Base-by-base conservation (phyloP, 2,329 filamentous ascomycete genomes). In the Zymoseptoria crescenta region DNA sequence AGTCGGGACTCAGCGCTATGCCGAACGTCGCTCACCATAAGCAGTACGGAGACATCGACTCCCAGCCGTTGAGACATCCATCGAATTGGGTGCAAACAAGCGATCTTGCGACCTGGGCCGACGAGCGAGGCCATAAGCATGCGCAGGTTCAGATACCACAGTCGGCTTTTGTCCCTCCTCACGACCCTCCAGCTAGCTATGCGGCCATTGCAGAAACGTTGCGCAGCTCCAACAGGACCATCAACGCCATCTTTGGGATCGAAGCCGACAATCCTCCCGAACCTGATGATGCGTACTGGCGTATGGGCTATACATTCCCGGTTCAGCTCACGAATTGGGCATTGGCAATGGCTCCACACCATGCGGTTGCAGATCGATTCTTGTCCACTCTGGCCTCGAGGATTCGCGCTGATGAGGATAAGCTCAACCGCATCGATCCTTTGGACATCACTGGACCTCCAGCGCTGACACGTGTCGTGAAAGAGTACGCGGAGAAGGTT, bases 271-370 rank as follows among this genome's bases (percentile, higher is more conserved):
- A 56, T 8, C n/a, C 41, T 19, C 49, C 57, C 20, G 57, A 55
- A 24, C 57, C 57, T 9, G 57, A 59, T 19, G 35, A 55, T 20
- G 52, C 57, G 1, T 59, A 59, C 49, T 59, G 57, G 57, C 54
- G 57, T 3, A 52, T 59, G 57, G 57, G 57, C 28, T 59, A 59
- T 49, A 30, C 54, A 1, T 59, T 56, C 20, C 57, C 57, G 1
- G 57, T 59, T 3, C 57, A 59, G 48, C 29, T 59, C 35, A 59
- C 57, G 3, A 59, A 59, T 19, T 59, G 57, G 57, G 57, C 57
- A 10, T 10, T 59, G 30, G 57, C 57, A 4, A 52, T 56, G 57
- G 21, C 57, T 19, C 57, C 57, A 6, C 57, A 56, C 16, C 54
- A 59, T 19, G 41, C 48, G 4, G 50, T 56, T n/a, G 54, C 54